Evolutionary conservation across 2,329 filamentous ascomycete species (phyloP).

Genomic region (Trichoderma endophyticum): DNA sequence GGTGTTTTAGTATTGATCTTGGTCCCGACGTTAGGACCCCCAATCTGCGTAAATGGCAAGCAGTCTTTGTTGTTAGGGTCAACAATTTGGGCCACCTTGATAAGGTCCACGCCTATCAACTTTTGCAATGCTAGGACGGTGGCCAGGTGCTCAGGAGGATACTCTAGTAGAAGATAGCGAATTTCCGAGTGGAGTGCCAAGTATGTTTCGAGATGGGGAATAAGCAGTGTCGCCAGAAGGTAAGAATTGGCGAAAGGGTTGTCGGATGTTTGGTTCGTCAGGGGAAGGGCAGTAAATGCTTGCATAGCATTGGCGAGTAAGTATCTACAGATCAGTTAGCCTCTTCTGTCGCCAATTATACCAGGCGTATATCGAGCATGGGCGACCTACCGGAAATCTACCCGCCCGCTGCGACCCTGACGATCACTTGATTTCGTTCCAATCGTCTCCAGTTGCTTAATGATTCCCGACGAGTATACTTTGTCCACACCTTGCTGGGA

Average conservation of each 20-base stretch:
- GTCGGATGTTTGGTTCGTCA: constrained; percentile 48
- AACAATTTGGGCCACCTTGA: constrained; percentile 59
- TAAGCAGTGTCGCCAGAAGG: constrained; percentile 54
- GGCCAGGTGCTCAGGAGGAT: constrained; percentile 53
- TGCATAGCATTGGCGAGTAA: constrained; percentile 61
- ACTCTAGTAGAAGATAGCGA: constrained; percentile 58
- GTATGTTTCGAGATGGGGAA: constrained; percentile 60
- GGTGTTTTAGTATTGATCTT: constrained; percentile 26
- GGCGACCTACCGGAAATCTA: constrained; percentile 56
- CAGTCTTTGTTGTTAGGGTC: constrained; percentile 40
- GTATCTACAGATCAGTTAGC: constrained; percentile 42
- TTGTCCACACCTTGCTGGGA: constrained; percentile 52
- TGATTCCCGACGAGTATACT: constrained; percentile 47
- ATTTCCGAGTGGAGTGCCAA: constrained; percentile 51
- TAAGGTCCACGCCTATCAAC: constrained; percentile 52
- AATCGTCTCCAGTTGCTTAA: constrained; percentile 52
- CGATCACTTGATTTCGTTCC: constrained; percentile 48
- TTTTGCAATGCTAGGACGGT: constrained; percentile 57
- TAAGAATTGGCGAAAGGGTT: constrained; percentile 54
- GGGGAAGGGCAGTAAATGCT: constrained; percentile 49
- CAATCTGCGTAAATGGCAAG: constrained; percentile 39
- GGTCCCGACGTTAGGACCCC: constrained; percentile 32
- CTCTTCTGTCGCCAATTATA: neutral
- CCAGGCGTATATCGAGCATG: neutral
- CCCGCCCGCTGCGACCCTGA: constrained; percentile 49